Evolutionary conservation across 2,329 filamentous ascomycete species (phyloP).

Genomic region (Camptophora hylomeconis): DNA sequence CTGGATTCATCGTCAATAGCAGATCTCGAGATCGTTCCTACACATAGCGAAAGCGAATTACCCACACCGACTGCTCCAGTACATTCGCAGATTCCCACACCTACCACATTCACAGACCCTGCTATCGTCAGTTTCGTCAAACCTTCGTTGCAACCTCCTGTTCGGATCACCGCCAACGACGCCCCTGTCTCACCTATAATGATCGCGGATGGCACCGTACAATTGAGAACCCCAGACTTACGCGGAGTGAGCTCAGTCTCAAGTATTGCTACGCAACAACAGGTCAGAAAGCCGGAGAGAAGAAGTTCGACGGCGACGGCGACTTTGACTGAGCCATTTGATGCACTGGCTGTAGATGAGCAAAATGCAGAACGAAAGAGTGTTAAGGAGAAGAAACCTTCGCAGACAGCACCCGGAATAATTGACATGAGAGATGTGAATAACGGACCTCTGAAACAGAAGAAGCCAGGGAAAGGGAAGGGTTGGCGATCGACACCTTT

Average conservation of each 20-base stretch:
- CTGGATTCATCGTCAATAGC: conserved; percentile 46
- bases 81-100: conserved; percentile 6
- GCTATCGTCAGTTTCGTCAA: conserved; percentile 61
- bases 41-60: conserved; percentile 15
- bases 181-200: conserved; percentile 19
- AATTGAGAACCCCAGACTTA: conserved; percentile 3
- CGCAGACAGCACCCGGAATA: conserved; percentile 22
- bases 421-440: conserved; percentile 23
- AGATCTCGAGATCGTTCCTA: conserved; percentile 41
- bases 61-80: conserved; percentile 9
- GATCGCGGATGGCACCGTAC: conserved; percentile 19
- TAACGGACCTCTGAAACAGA: conserved; percentile 16
- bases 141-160: conserved; percentile 11
- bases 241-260: conserved; percentile 15
- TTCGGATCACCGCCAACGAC: conserved; percentile 8
- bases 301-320: conserved; percentile 23
- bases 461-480: conserved; percentile 37
- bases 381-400: conserved; percentile 27
- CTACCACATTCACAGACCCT: conserved; percentile 54
- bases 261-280: conserved; percentile 14
- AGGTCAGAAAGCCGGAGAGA: conserved; percentile 12
- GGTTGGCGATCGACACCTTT: conserved; percentile 58
- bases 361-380: conserved; percentile 2
- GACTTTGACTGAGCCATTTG: conserved; percentile 34
- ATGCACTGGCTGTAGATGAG: conserved; percentile 24